Percentiles rank a stretch among this genome's conserved stretches.
phyloP scores from a whole-genome alignment of 1,139 yeast species.

The Scheffersomyces insectosa region DNA sequence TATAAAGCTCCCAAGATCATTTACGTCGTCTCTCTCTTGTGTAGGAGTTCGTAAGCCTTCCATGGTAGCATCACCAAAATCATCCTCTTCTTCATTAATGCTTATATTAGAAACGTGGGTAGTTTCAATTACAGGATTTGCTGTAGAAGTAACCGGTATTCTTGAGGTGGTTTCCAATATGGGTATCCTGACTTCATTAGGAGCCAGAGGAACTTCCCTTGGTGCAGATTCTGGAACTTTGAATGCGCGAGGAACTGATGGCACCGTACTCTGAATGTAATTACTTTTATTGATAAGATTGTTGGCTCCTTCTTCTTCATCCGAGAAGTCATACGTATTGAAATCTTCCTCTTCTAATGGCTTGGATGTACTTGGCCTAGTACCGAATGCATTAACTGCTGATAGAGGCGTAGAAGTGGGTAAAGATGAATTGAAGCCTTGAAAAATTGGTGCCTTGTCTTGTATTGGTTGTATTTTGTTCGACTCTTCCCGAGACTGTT shows the following conservation, averaged over 20 bases:
- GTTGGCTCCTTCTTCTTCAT: slow-evolving; percentile 2
- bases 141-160: too few species aligned
- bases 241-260: slow-evolving; percentile 1
- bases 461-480: background rate
- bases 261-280: background rate
- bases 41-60: slow-evolving; percentile 41
- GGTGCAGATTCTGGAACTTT: slow-evolving; percentile 6
- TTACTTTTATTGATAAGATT: too few species aligned
- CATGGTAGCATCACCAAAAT: slow-evolving; percentile 42
- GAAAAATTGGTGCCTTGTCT: too few species aligned
- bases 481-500: background rate
- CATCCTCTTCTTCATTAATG: slow-evolving; percentile 34
- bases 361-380: background rate
- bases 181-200: background rate
- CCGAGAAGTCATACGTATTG: slow-evolving; percentile 10
- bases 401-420: background rate
- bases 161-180: background rate
- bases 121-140: background rate
- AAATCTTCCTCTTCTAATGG: slow-evolving; percentile 2
- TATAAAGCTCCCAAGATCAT: slow-evolving; percentile 37
- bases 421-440: background rate
- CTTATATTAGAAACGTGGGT: background rate
- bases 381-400: background rate
- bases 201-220: background rate
- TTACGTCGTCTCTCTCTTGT: slow-evolving; percentile 33